These are phyloP conservation scores for Ambispora gerdemannii DNA, from an alignment of 192 early-diverging fungal genomes.

Conservation along the genomic window DNA sequence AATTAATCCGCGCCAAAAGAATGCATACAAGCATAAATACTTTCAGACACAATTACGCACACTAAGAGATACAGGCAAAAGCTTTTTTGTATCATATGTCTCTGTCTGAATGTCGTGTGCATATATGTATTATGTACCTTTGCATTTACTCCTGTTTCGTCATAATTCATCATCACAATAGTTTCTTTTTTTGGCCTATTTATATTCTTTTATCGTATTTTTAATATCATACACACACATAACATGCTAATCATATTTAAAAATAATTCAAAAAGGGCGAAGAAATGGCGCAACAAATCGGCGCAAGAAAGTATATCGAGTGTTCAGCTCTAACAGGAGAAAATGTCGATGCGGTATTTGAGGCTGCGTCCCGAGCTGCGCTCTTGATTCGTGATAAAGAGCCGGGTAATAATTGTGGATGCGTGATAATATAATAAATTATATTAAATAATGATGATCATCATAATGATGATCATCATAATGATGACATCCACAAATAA, in stretches of 20 bases:
- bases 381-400: conserved; percentile 20
- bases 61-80: too few relatives aligned
- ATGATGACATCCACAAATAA: too few relatives aligned
- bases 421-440: background rate
- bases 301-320: conserved; percentile 78
- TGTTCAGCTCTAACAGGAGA: conserved; percentile 75
- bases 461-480: too few relatives aligned
- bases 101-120: too few relatives aligned
- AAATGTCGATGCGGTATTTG: conserved; percentile 62
- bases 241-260: too few relatives aligned
- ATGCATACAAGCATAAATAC: too few relatives aligned
- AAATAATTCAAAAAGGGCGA: conserved; percentile 52
- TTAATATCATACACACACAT: too few relatives aligned
- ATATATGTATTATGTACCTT: background rate
- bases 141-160: background rate
- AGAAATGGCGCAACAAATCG: conserved; percentile 63
- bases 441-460: too few relatives aligned
- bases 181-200: too few relatives aligned
- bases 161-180: too few relatives aligned
- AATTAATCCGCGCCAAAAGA: too few relatives aligned
- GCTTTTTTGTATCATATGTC: background rate
- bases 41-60: too few relatives aligned
- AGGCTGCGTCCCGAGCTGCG: conserved; percentile 46
- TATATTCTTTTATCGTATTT: conserved; percentile 4
- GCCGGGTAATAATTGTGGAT: background rate